Conservation (phyloP, 345 rosid genomes). For the Ceriops zippeliana region DNA sequence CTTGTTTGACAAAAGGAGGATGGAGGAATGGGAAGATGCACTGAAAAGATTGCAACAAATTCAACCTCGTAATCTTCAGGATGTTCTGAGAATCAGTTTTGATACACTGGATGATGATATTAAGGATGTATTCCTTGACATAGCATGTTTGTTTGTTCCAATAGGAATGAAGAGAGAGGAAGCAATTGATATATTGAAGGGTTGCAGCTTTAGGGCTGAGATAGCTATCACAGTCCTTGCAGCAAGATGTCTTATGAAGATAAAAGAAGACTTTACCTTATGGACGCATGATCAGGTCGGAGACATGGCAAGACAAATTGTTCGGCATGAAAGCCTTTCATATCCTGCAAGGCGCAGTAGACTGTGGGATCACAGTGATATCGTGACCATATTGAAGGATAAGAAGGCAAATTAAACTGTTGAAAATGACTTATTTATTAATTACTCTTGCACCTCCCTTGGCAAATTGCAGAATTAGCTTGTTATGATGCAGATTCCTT, state of each 20-base stretch:
- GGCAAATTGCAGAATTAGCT: too few relatives aligned
- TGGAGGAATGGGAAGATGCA: conserved; percentile 50
- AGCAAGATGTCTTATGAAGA: conserved; percentile 54
- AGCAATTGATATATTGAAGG: conserved; percentile 45
- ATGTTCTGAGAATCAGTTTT: conserved; percentile 49
- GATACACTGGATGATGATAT: conserved; percentile 43
- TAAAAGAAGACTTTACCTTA: conserved; percentile 21
- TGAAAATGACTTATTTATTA: too few relatives aligned
- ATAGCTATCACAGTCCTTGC: conserved; percentile 39
- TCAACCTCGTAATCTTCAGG: conserved; percentile 37
- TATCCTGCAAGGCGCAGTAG: conserved; percentile 53
- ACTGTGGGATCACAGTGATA: conserved; percentile 54
- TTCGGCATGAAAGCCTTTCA: conserved; percentile 11
- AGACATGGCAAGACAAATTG: conserved; percentile 77
- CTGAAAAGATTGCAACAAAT: conserved; percentile 35
- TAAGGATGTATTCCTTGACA: conserved; percentile 56
- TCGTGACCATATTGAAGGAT: conserved; percentile 32
- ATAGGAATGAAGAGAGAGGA: conserved; percentile 44
- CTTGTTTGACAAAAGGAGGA: conserved; percentile 45
- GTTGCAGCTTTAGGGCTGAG: conserved; percentile 53
- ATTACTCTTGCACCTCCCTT: too few relatives aligned
- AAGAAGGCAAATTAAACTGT: conserved; percentile 32
- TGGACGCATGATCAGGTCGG: conserved; percentile 79
- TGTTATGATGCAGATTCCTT: too few relatives aligned
- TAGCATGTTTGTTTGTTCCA: conserved; percentile 57